Conservation (phyloP, 2,329 filamentous ascomycete genomes). For the Aspergillus cejpii region DNA sequence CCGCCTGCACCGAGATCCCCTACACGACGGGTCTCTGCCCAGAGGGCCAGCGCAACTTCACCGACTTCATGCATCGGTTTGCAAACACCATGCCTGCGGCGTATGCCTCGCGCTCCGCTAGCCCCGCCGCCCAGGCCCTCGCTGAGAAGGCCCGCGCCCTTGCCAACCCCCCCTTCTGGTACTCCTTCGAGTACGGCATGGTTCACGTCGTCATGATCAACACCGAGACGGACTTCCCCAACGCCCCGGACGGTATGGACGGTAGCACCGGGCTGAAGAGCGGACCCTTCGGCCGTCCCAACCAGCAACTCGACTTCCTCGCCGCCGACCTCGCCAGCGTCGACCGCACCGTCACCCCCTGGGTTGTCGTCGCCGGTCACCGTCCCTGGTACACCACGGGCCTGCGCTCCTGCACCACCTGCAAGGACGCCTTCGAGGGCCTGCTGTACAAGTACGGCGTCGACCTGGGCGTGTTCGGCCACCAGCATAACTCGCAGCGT, state of each 20-base stretch:
- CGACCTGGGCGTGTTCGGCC: constrained; percentile 52
- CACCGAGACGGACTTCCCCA: constrained; percentile 52
- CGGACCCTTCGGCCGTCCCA: constrained; percentile 46
- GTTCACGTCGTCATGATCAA: constrained; percentile 50
- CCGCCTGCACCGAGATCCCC: constrained; percentile 40
- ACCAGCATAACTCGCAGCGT: constrained; percentile 54
- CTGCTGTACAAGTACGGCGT: constrained; percentile 53
- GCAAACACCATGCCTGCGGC: constrained; percentile 47
- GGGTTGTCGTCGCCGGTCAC: constrained; percentile 44
- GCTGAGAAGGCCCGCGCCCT: constrained; percentile 44
- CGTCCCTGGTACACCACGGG: constrained; percentile 46
- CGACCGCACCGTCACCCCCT: constrained; percentile 51
- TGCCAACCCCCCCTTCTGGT: constrained; percentile 53
- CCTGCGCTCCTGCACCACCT: constrained; percentile 39
- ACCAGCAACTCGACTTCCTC: constrained; percentile 51
- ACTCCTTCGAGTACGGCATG: constrained; percentile 56
- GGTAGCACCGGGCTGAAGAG: constrained; percentile 41
- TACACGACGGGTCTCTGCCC: constrained; percentile 22
- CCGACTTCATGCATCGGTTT: constrained; percentile 53
- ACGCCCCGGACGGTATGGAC: constrained; percentile 43
- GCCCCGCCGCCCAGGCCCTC: constrained; percentile 37
- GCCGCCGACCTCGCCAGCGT: constrained; percentile 52
- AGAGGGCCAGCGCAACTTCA: constrained; percentile 54
- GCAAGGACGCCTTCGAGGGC: constrained; percentile 49
- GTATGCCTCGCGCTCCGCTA: constrained; percentile 46